Evolutionary conservation across 768 basidiomycete genomes (phyloP).

Genomic region (Leccinum aurantiacum): DNA sequence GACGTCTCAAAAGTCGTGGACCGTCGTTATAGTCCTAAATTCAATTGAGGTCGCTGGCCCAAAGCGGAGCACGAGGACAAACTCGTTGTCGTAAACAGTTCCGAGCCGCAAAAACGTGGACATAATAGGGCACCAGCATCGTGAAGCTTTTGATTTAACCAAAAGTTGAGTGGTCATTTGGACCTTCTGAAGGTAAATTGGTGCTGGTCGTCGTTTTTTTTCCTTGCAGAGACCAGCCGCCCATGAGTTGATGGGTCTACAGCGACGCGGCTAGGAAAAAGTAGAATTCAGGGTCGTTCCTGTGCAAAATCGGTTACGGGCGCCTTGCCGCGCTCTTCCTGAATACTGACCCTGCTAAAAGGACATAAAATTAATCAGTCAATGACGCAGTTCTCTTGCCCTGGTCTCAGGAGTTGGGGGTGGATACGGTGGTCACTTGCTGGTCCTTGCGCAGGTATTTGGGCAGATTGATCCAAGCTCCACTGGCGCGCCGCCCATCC

Average conservation of each 20-base stretch:
- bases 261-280: not conserved
- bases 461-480: not conserved
- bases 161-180: not conserved
- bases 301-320: not conserved
- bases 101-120: slow-evolving; percentile 4
- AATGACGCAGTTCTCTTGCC: not conserved
- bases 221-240: not conserved
- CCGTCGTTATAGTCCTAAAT: not conserved
- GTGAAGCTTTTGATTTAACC: not conserved
- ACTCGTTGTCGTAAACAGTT: slow-evolving; percentile 4
- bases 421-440: not conserved
- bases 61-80: not conserved
- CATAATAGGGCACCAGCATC: slow-evolving; percentile 2
- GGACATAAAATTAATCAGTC: not conserved
- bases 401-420: not conserved
- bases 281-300: slow-evolving; percentile 6
- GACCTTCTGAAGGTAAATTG: not conserved
- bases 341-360: not conserved
- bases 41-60: not conserved
- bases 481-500: not conserved
- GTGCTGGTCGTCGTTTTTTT: not conserved
- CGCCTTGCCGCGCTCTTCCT: not conserved
- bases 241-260: not conserved
- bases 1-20: not conserved
- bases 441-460: not conserved